Conservation (phyloP, 495 filamentous ascomycete genomes). For the Aspergillus carlsbadensis region DNA sequence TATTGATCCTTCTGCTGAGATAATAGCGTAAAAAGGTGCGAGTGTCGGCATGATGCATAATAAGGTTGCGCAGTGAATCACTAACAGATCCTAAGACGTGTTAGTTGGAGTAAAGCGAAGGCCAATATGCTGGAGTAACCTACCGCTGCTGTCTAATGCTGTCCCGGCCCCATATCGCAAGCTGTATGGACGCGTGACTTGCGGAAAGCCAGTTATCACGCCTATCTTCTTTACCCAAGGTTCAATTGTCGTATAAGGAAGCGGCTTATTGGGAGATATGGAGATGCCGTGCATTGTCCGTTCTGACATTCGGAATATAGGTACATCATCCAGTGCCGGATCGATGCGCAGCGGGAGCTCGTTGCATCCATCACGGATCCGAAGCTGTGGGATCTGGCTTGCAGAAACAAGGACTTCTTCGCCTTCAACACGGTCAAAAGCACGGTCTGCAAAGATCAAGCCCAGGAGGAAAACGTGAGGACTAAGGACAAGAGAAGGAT, state of each 20-base stretch:
- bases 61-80: conserved; percentile 33
- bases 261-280: conserved; percentile 31
- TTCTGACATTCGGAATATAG: conserved; percentile 25
- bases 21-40: conserved; percentile 36
- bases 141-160: conserved; percentile 36
- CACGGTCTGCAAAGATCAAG: no score
- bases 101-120: no score
- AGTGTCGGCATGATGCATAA: conserved; percentile 33
- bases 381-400: conserved; percentile 25
- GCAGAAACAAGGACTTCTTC: conserved; percentile 30
- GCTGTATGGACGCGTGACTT: conserved; percentile 33
- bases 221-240: conserved; percentile 33
- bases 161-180: conserved; percentile 37
- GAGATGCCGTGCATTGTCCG: conserved; percentile 29
- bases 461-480: no score
- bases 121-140: no score
- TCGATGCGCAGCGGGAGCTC: conserved; percentile 27
- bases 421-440: conserved; percentile 25
- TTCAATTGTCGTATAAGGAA: conserved; percentile 33
- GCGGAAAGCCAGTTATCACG: conserved; percentile 30
- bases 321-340: conserved; percentile 19
- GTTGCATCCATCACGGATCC: conserved; percentile 28
- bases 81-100: no score
- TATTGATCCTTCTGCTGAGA: conserved; percentile 29
- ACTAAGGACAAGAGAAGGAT: conserved; percentile 34